phyloP scores from a whole-genome alignment of 192 early-diverging fungal species.

The Backusella sp. region DNA sequence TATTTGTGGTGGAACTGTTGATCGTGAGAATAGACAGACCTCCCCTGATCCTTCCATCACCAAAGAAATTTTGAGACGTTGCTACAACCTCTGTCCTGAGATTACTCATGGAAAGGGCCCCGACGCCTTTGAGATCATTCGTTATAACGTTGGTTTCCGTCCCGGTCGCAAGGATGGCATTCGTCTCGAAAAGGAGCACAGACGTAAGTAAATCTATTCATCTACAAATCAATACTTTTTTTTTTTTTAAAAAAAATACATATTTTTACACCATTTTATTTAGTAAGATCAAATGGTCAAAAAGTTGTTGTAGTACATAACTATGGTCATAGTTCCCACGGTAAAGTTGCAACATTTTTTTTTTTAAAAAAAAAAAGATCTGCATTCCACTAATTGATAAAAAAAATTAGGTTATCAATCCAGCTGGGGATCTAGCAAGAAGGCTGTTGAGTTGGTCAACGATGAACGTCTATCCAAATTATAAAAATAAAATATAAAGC shows the following conservation, averaged over 20 bases:
- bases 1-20: slow-evolving; percentile 72
- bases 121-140: slow-evolving; percentile 44
- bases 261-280: not conserved
- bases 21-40: slow-evolving; percentile 29
- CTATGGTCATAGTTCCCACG: slow-evolving; percentile 29
- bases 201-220: slow-evolving; percentile 28
- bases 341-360: not conserved
- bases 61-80: slow-evolving; percentile 43
- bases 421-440: slow-evolving; percentile 26
- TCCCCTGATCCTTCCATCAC: slow-evolving; percentile 31
- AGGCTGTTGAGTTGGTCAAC: slow-evolving; percentile 11
- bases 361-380: too few species aligned
- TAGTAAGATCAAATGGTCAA: slow-evolving; percentile 18
- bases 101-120: slow-evolving; percentile 43
- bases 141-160: slow-evolving; percentile 60
- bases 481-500: not conserved
- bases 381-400: too few species aligned
- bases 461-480: slow-evolving; percentile 19
- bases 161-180: slow-evolving; percentile 54
- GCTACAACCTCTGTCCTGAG: slow-evolving; percentile 45
- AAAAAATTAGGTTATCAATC: slow-evolving; percentile 15
- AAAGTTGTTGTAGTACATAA: slow-evolving; percentile 21
- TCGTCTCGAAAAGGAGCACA: slow-evolving; percentile 57
- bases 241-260: not conserved
- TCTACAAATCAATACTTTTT: not conserved